A percentile compares a stretch with the other conserved stretches of the same genome.
Conservation (phyloP, 805 yeast species). For the Saccharomycodes ludwigii region DNA sequence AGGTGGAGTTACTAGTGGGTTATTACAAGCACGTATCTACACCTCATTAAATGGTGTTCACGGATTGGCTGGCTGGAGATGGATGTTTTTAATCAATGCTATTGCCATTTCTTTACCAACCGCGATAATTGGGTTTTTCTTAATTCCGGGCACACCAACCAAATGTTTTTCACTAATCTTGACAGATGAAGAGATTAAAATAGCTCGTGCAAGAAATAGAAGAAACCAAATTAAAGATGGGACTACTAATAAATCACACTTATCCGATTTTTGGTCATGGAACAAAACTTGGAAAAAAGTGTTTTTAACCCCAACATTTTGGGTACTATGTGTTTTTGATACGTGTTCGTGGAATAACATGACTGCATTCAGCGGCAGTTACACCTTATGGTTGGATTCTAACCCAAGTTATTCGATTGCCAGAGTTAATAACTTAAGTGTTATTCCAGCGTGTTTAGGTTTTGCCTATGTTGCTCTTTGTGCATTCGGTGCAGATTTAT, state of each 20-base stretch:
- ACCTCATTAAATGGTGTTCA: conserved; percentile 28
- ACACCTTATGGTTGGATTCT: conserved; percentile 49
- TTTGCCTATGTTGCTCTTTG: conserved; percentile 34
- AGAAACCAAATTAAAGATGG: conserved; percentile 26
- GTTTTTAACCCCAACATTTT: conserved; percentile 42
- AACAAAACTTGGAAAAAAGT: conserved; percentile 42
- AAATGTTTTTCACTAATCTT: conserved; percentile 42
- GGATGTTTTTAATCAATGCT: conserved; percentile 59
- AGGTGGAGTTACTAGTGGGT: conserved; percentile 44
- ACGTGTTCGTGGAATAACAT: conserved; percentile 52
- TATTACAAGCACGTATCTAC: conserved; percentile 34
- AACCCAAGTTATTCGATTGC: conserved; percentile 31
- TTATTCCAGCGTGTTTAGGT: conserved; percentile 49
- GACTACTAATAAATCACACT: conserved; percentile 15
- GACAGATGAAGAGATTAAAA: conserved; percentile 44
- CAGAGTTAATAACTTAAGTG: conserved; percentile 36
- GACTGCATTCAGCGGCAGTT: conserved; percentile 44
- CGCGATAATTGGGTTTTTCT: conserved; percentile 34
- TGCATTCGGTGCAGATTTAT: conserved; percentile 37
- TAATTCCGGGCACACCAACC: conserved; percentile 50
- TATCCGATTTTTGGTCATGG: conserved; percentile 24
- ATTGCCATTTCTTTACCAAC: conserved; percentile 36
- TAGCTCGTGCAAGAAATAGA: conserved; percentile 33
- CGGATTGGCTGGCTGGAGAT: conserved; percentile 50
- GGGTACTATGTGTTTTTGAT: conserved; percentile 41